phyloP scores from a whole-genome alignment of 768 basidiomycete species.

The Boletus pseudopeckii region DNA sequence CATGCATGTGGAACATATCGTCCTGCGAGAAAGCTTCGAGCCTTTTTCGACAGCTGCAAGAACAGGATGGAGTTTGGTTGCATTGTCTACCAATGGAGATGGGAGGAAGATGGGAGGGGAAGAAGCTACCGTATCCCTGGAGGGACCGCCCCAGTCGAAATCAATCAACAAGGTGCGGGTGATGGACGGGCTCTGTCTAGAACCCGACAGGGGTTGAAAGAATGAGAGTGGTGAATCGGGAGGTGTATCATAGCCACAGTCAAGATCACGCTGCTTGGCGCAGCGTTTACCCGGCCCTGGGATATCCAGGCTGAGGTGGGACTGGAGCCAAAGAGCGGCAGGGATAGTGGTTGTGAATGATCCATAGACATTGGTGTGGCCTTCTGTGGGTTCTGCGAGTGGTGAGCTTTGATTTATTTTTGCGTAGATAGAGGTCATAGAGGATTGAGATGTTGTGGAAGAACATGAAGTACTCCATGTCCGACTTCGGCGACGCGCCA shows the following conservation, averaged over 20 bases:
- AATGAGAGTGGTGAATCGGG: slow-evolving; percentile 30
- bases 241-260: slow-evolving; percentile 23
- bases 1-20: slow-evolving; percentile 49
- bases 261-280: slow-evolving; percentile 1
- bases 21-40: slow-evolving; percentile 46
- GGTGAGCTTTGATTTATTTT: slow-evolving; percentile 21
- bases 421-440: slow-evolving; percentile 22
- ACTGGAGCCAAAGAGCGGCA: slow-evolving; percentile 31
- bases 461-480: slow-evolving; percentile 22
- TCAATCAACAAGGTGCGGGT: slow-evolving; percentile 38
- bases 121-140: slow-evolving; percentile 9
- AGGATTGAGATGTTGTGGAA: slow-evolving; percentile 24
- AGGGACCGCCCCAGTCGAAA: slow-evolving; percentile 7
- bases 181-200: slow-evolving; percentile 37
- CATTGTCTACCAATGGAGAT: slow-evolving; percentile 20
- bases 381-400: slow-evolving; percentile 24
- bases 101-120: slow-evolving; percentile 10
- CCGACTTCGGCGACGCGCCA: slow-evolving; percentile 7
- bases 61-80: slow-evolving; percentile 37
- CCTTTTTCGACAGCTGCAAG: slow-evolving; percentile 48
- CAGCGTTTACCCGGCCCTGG: slow-evolving; percentile 8
- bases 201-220: slow-evolving; percentile 11
- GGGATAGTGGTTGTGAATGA: slow-evolving; percentile 40
- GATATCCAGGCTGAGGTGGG: slow-evolving; percentile 17
- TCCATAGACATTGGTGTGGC: slow-evolving; percentile 30